Conservation (phyloP, 1,284 basidiomycete genomes). For the Cutaneotrichosporon mucoides region DNA sequence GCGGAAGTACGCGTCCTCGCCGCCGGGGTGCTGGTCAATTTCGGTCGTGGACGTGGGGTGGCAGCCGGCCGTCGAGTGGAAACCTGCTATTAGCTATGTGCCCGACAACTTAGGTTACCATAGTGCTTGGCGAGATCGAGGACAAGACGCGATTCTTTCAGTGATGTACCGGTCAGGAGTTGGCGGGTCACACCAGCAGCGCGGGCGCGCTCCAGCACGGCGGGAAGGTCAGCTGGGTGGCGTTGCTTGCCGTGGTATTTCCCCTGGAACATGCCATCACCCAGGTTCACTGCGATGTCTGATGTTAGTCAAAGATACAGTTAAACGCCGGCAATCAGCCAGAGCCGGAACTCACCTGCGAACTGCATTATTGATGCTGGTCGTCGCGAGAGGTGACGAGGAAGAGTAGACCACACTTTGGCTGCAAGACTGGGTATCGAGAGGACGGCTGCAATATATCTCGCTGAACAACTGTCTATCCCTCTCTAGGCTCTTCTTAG, state of each 20-base stretch:
- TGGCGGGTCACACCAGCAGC: conserved; percentile 68
- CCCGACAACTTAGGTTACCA: conserved; percentile 46
- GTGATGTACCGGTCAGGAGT: conserved; percentile 74
- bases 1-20: conserved; percentile 63
- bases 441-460: no score
- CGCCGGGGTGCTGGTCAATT: conserved; percentile 61
- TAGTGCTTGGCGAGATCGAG: conserved; percentile 61
- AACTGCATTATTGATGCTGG: conserved; percentile 11
- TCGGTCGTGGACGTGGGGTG: conserved; percentile 78
- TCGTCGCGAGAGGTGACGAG: neutral
- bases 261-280: conserved; percentile 52
- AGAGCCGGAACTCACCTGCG: conserved; percentile 4
- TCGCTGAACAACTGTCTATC: neutral
- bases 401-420: neutral
- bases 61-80: conserved; percentile 76
- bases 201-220: conserved; percentile 60
- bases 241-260: conserved; percentile 51
- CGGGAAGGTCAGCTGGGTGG: conserved; percentile 63
- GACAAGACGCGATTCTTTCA: conserved; percentile 64
- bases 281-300: conserved; percentile 55
- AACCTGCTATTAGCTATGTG: conserved; percentile 48
- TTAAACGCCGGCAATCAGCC: no score
- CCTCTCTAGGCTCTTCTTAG: neutral
- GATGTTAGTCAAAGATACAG: no score
- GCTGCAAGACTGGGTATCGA: neutral